Percentiles rank a stretch among this genome's conserved stretches.
phyloP scores from a whole-genome alignment of 768 basidiomycete species.

The Lactarius tabidus region DNA sequence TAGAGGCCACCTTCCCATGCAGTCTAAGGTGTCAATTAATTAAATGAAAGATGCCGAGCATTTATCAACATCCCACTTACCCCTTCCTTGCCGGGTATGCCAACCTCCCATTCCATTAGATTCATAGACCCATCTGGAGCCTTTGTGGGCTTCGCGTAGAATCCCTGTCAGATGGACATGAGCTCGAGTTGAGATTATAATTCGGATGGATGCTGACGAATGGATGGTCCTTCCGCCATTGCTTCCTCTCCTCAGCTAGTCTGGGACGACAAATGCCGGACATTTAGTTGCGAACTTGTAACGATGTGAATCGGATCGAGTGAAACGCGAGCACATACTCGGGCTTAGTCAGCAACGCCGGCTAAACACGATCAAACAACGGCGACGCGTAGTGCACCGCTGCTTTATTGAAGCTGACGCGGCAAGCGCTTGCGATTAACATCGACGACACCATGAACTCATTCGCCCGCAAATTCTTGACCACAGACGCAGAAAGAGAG shows the following conservation, averaged over 20 bases:
- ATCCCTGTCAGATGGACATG: slow-evolving; percentile 57
- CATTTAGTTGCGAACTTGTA: slow-evolving; percentile 41
- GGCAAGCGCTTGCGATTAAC: background rate
- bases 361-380: slow-evolving; percentile 19
- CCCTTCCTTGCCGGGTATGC: slow-evolving; percentile 88
- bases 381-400: slow-evolving; percentile 18
- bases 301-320: background rate
- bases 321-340: background rate
- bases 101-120: slow-evolving; percentile 97
- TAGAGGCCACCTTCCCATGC: slow-evolving; percentile 96
- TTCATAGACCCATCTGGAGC: slow-evolving; percentile 91
- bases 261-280: slow-evolving; percentile 91
- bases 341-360: background rate
- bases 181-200: background rate
- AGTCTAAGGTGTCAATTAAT: slow-evolving; percentile 51
- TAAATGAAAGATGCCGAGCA: background rate
- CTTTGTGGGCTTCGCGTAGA: slow-evolving; percentile 93
- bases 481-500: slow-evolving; percentile 48
- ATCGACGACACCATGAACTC: slow-evolving; percentile 55
- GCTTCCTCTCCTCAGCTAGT: slow-evolving; percentile 94
- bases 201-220: slow-evolving; percentile 61
- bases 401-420: slow-evolving; percentile 8
- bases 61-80: slow-evolving; percentile 47
- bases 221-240: slow-evolving; percentile 98
- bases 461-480: slow-evolving; percentile 61